Evolutionary conservation across 805 yeast species (phyloP).

Genomic region (Ogataea paradorogensis): DNA sequence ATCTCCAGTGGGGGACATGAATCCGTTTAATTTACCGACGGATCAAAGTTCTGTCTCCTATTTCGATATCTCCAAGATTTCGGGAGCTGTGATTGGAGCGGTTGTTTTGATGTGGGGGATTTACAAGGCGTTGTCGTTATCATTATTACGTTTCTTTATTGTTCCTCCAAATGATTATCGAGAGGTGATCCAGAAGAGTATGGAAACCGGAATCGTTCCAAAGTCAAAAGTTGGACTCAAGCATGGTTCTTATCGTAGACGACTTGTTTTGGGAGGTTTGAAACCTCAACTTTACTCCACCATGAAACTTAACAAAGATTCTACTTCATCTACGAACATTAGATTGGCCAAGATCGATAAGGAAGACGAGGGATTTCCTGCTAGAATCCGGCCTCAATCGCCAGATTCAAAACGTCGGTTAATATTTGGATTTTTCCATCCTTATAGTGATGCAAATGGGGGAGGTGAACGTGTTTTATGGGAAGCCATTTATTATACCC

Average conservation of each 20-base stretch:
- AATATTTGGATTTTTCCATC: constrained; percentile 88
- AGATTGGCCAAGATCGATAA: constrained; percentile 30
- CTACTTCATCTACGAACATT: constrained; percentile 17
- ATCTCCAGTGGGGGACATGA: not conserved
- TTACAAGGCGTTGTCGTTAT: constrained; percentile 21
- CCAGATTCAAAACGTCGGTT: constrained; percentile 37
- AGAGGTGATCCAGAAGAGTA: constrained; percentile 22
- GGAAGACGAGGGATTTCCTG: constrained; percentile 20
- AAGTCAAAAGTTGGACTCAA: constrained; percentile 27
- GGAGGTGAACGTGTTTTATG: constrained; percentile 97
- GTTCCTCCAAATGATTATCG: constrained; percentile 31
- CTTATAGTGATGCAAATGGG: constrained; percentile 93
- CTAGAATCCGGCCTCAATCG: constrained; percentile 31
- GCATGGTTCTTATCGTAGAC: constrained; percentile 28
- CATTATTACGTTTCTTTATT: constrained; percentile 23
- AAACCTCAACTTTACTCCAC: constrained; percentile 36
- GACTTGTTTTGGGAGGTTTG: constrained; percentile 31
- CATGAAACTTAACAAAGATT: constrained; percentile 26
- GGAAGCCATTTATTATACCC: constrained; percentile 82
- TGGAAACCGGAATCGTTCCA: constrained; percentile 21
- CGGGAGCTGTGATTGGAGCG: constrained; percentile 4
- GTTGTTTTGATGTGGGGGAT: constrained; percentile 8
- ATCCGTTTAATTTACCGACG: not conserved
- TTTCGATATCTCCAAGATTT: not conserved
- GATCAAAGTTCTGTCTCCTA: not conserved